A percentile compares a stretch with the other conserved stretches of the same genome.
phyloP scores from a whole-genome alignment of 1,139 yeast genomes.

The Sugiyamaella grinbergsii region DNA sequence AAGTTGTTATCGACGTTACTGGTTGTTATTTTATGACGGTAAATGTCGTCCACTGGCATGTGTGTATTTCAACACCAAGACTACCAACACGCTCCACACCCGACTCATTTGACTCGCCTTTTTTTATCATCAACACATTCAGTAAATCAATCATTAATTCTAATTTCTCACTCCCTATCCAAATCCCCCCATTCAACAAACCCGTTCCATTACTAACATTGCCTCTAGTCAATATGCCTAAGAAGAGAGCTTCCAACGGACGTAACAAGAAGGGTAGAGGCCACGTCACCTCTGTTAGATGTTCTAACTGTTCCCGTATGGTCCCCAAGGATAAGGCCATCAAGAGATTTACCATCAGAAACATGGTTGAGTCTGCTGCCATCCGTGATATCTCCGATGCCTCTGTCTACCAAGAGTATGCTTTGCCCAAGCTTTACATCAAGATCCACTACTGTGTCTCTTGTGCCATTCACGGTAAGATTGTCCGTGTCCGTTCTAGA shows the following conservation, averaged over 20 bases:
- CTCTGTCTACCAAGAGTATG: slow-evolving; percentile 98
- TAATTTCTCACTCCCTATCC: not conserved
- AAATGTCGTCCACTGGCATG: too few relatives aligned
- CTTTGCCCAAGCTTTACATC: slow-evolving; percentile 99
- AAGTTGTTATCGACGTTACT: too few relatives aligned
- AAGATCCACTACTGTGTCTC: slow-evolving; percentile 99
- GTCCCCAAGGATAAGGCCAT: slow-evolving; percentile 99
- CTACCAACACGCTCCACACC: too few relatives aligned
- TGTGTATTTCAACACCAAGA: too few relatives aligned
- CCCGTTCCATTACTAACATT: slow-evolving; percentile 8
- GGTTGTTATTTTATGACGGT: too few relatives aligned
- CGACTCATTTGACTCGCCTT: not conserved
- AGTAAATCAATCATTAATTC: too few relatives aligned
- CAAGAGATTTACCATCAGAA: slow-evolving; percentile 99
- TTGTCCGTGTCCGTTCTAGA: slow-evolving; percentile 99
- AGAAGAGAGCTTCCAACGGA: slow-evolving; percentile 99
- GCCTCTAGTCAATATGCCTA: slow-evolving; percentile 66
- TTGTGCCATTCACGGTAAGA: slow-evolving; percentile 99
- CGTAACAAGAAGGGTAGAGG: slow-evolving; percentile 99
- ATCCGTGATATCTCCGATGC: slow-evolving; percentile 99
- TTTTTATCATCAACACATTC: not conserved
- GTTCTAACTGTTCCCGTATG: slow-evolving; percentile 99
- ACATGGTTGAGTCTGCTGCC: slow-evolving; percentile 99
- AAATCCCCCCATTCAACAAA: not conserved
- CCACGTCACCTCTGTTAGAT: slow-evolving; percentile 99